phyloP scores from a whole-genome alignment of 2,329 filamentous ascomycete genomes.

The Fonsecaea pedrosoi region DNA sequence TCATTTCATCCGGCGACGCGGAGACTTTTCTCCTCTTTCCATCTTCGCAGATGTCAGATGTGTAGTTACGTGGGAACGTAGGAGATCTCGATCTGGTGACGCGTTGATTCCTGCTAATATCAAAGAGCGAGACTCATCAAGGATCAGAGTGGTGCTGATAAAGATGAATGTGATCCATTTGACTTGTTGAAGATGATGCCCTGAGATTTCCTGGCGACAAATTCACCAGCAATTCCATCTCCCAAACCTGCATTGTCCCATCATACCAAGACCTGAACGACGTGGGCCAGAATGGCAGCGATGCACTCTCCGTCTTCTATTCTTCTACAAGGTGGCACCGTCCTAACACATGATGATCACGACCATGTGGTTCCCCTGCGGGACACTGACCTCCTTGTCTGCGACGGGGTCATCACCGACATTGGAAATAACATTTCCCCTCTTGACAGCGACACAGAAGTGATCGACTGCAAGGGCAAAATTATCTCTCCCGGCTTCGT shows the following conservation, averaged over 20 bases:
- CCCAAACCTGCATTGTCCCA: too few species aligned
- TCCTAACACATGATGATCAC: conserved; percentile 28
- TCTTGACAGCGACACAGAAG: conserved; percentile 31
- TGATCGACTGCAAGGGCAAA: conserved; percentile 50
- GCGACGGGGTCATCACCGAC: conserved; percentile 23
- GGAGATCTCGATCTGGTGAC: background rate
- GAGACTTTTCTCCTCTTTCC: conserved; percentile 4
- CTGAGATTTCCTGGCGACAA: background rate
- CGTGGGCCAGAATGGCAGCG: background rate
- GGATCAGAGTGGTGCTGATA: background rate
- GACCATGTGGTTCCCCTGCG: conserved; percentile 29
- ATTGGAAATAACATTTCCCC: conserved; percentile 21
- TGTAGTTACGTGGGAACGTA: too few species aligned
- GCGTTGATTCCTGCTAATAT: background rate
- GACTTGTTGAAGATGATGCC: background rate
- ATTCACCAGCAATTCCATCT: background rate
- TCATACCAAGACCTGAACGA: background rate
- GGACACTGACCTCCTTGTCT: conserved; percentile 34
- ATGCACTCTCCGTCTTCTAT: conserved; percentile 13
- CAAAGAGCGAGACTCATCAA: background rate
- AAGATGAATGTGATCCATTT: background rate
- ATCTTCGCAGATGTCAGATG: background rate
- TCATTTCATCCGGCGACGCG: conserved; percentile 10
- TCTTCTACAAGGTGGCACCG: conserved; percentile 33
- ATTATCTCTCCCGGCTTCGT: conserved; percentile 44